Evolutionary conservation across 306 rosid genomes (phyloP).

Genomic region (Inga leiocalycina): DNA sequence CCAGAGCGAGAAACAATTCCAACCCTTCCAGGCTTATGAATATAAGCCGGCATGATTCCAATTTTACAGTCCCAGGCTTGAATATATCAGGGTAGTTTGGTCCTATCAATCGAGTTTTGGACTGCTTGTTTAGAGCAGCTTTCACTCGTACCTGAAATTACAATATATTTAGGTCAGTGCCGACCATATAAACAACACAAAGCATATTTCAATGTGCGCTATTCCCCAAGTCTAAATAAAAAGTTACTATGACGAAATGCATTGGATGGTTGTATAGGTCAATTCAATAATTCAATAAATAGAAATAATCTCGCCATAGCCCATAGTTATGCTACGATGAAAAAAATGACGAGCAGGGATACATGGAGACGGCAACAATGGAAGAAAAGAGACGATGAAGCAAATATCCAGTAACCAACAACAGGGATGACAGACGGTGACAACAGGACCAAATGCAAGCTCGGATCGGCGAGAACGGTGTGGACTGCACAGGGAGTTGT

Average conservation of each 20-base stretch:
- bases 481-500: too few relatives aligned
- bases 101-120: slow-evolving; percentile 92
- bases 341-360: too few relatives aligned
- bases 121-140: slow-evolving; percentile 87
- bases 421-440: too few relatives aligned
- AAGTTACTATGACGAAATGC: neutral
- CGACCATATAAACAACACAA: slow-evolving; percentile 10
- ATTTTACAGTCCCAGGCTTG: slow-evolving; percentile 99
- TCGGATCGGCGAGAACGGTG: too few relatives aligned
- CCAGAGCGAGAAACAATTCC: slow-evolving; percentile 99
- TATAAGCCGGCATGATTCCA: slow-evolving; percentile 99
- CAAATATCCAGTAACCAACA: too few relatives aligned
- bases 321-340: neutral
- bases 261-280: neutral
- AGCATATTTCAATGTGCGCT: slow-evolving; percentile 3
- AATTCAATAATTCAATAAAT: neutral
- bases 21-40: slow-evolving; percentile 93
- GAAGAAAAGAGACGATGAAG: too few relatives aligned
- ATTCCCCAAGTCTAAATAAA: slow-evolving; percentile 10
- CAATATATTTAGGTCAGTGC: slow-evolving; percentile 30
- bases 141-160: slow-evolving; percentile 81
- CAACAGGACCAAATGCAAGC: too few relatives aligned
- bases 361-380: too few relatives aligned
- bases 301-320: neutral
- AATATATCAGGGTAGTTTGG: slow-evolving; percentile 99